Base-by-base conservation (phyloP, 2,329 filamentous ascomycete species). In the Xylariaceae sp. region DNA sequence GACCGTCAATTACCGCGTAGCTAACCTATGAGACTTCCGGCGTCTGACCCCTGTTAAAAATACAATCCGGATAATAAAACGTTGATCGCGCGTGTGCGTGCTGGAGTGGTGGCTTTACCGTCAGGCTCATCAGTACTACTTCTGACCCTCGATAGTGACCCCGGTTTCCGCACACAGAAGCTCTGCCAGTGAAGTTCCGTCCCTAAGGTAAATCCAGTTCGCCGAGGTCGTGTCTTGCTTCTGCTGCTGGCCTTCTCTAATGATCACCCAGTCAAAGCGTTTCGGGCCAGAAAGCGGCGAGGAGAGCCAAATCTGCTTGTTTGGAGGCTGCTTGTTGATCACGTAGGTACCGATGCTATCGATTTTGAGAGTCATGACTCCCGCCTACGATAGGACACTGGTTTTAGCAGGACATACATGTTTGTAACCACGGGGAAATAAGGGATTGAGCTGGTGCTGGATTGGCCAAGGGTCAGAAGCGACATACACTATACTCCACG, bases 281-380 rank as follows among this genome's bases (percentile, higher is more conserved):
- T 97, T 97, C 11, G 94, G 94, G 0, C 94, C 94, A 4, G 90
- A 92, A 56, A 91, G 79, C 3, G 94, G 94, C 49, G 91, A 96
- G 44, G 90, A 94, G 51, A 97, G 85, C 94, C 94, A 99, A 71
- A 99, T 96, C 73, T 89, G 94, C 80, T 92, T 94, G 80, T 97
- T 97, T 17, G 93, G 92, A 0, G 94, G 94, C 75, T 99, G 94
- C 76, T 99, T 99, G 83, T 99, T 99, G 77, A 99, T 83, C 61
- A 99, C 90, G 72, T 95, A 99, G 35, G 85, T 93, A 63, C 92
- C 92, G 54, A 85, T 79, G 10, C 81, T 78, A 1, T 85, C 84
- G 67, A 90, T 84, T 5, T 78, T 80, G 69, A 97, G 80, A 64
- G 87, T 92, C 67, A 97, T 81, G 58, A 97, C 92, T 57, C 94